Evolutionary conservation across 106 monocot genomes (phyloP).

Genomic region (Apostasia ramifera): DNA sequence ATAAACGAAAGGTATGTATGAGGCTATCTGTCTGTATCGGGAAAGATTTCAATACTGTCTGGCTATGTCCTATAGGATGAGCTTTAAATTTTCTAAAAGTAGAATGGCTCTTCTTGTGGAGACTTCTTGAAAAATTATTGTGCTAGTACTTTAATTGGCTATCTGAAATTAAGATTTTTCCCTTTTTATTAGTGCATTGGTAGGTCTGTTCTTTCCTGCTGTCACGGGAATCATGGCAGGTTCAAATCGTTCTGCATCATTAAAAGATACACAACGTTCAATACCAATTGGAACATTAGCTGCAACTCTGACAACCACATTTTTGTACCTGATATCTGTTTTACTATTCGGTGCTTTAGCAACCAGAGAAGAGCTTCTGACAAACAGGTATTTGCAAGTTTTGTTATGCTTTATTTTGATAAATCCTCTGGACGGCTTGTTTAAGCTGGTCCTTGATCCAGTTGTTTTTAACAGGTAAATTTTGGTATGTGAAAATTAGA

Average conservation of each 20-base stretch:
- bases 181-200: slow-evolving; percentile 64
- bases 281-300: slow-evolving; percentile 89
- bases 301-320: slow-evolving; percentile 70
- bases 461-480: background rate
- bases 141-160: background rate
- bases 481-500: too few species aligned
- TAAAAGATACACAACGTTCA: slow-evolving; percentile 89
- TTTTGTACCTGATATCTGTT: slow-evolving; percentile 70
- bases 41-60: too few species aligned
- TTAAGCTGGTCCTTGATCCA: background rate
- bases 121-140: too few species aligned
- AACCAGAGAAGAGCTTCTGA: slow-evolving; percentile 87
- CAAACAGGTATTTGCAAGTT: slow-evolving; percentile 48
- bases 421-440: background rate
- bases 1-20: too few species aligned
- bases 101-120: background rate
- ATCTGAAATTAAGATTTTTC: slow-evolving; percentile 15
- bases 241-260: slow-evolving; percentile 88
- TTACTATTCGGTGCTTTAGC: slow-evolving; percentile 82
- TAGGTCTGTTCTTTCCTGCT: slow-evolving; percentile 94
- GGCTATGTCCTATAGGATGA: too few species aligned
- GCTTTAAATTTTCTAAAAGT: too few species aligned
- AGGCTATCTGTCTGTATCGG: too few species aligned
- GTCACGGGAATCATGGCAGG: slow-evolving; percentile 99
- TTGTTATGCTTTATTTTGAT: background rate